These are phyloP conservation scores for Saprolegnia parasitica DNA, from an alignment of 352 stramenopile species.

Conservation along the genomic window DNA sequence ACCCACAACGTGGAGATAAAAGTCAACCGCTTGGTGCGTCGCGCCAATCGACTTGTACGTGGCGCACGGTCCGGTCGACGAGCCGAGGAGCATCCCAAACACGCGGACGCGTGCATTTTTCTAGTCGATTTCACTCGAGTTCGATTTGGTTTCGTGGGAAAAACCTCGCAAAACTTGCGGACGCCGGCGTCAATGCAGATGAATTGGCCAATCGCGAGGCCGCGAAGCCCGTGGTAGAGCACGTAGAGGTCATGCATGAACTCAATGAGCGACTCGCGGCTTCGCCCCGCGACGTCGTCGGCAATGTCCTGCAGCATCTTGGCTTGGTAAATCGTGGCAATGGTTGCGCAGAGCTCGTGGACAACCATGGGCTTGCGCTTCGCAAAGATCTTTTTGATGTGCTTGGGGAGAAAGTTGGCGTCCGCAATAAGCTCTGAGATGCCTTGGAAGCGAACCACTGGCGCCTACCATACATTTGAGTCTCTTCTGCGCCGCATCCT, in stretches of 20 bases:
- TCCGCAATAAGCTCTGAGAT: constrained; percentile 76
- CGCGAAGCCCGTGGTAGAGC: constrained; percentile 72
- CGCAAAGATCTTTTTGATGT: constrained; percentile 66
- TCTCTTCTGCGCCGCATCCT: neutral
- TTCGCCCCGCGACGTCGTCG: constrained; percentile 55
- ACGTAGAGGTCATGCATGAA: constrained; percentile 84
- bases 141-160: constrained; percentile 15
- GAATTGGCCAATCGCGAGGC: constrained; percentile 71
- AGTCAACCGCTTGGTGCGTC: constrained; percentile 69
- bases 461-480: neutral
- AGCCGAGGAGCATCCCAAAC: constrained; percentile 66
- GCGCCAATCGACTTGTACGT: constrained; percentile 36
- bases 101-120: constrained; percentile 62
- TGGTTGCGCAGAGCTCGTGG: constrained; percentile 66
- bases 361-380: constrained; percentile 71
- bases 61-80: constrained; percentile 58
- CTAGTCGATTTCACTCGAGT: constrained; percentile 24
- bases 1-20: constrained; percentile 68
- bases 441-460: constrained; percentile 28
- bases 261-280: constrained; percentile 53
- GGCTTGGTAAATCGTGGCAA: constrained; percentile 70
- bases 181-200: constrained; percentile 74
- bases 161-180: constrained; percentile 51
- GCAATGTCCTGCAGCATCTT: constrained; percentile 79
- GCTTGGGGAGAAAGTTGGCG: constrained; percentile 60